Evolutionary conservation across 768 basidiomycete species (phyloP), one percentile per base, ranked within the genome.

Genomic region (Lyophyllum semitale): DNA sequence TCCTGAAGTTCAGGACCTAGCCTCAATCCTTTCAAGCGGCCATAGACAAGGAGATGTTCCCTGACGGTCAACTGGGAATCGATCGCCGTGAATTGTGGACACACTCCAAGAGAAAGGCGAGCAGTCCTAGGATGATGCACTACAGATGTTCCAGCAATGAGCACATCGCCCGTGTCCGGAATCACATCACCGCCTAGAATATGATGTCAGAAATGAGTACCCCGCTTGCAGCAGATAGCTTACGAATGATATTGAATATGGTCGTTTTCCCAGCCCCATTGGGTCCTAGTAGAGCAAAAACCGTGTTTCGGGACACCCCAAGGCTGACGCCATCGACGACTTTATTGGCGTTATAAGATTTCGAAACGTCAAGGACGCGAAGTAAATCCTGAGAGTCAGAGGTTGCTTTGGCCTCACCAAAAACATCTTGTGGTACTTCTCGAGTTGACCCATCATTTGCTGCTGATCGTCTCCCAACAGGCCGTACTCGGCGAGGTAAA

Each of bases 221-320:
- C 12, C 18, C 35, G 44, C 23, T 3, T 35, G 48, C 9, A 38
- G 17, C 2, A 27, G 6, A 35, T 22, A 20, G 76, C 87, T 53
- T 62, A 88, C 88, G 85, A 55, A 93, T 91, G 64, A 90, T 80
- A 58, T 90, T 89, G 68, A 92, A 89, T 0, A 85, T 87, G 0
- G 91, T 91, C 11, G 88, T 91, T 69, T 92, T 92, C 0, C 91
- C 90, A 8, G 89, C 91, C 7, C 91, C 91, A 59, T 92, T 93
- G 1, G 91, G 91, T 1, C 91, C 91, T 15, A 93, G 75, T 57
- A 92, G 68, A 4, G 86, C 88, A 59, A 91, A 89, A 17, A 88
- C 45, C 3, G 84, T 86, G 43, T 88, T 79, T 37, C 70, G 71
- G 0, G 81, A 69, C 25, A 91, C 84, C 0, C 84, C 84, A 60